phyloP scores from a whole-genome alignment of 805 yeast genomes.

The Saturnispora saitoi region DNA sequence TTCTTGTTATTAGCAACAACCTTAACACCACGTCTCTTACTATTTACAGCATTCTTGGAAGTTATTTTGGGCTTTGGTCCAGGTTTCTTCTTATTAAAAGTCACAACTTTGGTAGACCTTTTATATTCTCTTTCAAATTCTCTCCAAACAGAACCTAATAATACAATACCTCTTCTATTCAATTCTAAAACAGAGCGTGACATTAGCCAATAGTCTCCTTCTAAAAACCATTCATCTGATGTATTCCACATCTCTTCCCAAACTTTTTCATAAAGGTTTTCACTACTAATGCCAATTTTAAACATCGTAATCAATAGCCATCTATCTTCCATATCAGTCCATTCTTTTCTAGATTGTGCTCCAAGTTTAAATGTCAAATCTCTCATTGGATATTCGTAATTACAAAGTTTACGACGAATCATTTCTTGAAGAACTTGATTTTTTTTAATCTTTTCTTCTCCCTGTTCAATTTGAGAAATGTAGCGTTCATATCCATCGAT shows the following conservation, averaged over 20 bases:
- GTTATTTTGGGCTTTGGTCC: not conserved
- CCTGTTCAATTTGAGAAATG: slow-evolving; percentile 71
- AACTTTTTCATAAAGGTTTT: slow-evolving; percentile 70
- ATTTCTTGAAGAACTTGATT: slow-evolving; percentile 67
- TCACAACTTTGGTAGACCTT: not conserved
- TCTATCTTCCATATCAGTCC: slow-evolving; percentile 85
- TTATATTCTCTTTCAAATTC: slow-evolving; percentile 43
- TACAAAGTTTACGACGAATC: slow-evolving; percentile 63
- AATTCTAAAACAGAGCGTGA: slow-evolving; percentile 72
- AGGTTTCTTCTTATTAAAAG: not conserved
- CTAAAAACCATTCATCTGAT: slow-evolving; percentile 7
- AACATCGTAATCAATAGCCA: slow-evolving; percentile 74
- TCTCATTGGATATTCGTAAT: slow-evolving; percentile 61
- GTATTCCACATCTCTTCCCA: slow-evolving; percentile 48
- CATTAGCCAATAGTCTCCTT: slow-evolving; percentile 68
- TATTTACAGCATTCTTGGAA: not conserved
- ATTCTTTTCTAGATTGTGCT: slow-evolving; percentile 55
- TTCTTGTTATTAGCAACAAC: not conserved
- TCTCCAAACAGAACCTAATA: slow-evolving; percentile 63
- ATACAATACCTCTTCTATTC: slow-evolving; percentile 70
- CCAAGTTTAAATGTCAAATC: slow-evolving; percentile 64
- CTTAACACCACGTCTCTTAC: not conserved
- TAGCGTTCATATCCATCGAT: slow-evolving; percentile 88
- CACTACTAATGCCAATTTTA: slow-evolving; percentile 71
- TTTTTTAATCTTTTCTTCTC: slow-evolving; percentile 73